A percentile compares a stretch with the other conserved stretches of the same genome.
phyloP scores from a whole-genome alignment of 371 early-diverging fungal genomes.

The Zychaea mexicana region DNA sequence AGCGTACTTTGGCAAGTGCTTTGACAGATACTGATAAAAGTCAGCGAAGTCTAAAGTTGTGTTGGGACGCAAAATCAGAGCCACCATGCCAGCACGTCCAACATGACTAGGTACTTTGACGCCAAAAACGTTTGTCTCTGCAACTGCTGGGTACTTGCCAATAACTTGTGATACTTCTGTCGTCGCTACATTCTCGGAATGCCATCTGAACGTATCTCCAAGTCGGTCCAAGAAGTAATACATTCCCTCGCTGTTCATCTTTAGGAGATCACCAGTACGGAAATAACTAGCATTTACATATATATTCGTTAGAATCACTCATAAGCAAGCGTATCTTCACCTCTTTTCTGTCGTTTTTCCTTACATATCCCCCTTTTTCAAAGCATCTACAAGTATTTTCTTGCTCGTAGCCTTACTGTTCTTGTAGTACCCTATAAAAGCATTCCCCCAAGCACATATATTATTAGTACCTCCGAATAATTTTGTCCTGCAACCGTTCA shows the following conservation, averaged over 20 bases:
- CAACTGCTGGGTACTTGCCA: conserved; percentile 54
- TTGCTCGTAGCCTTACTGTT: conserved; percentile 48
- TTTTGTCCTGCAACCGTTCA: too few species aligned
- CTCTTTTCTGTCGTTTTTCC: background rate
- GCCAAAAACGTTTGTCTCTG: conserved; percentile 69
- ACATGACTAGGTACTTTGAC: conserved; percentile 51
- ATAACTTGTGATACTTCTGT: conserved; percentile 65
- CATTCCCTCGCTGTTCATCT: conserved; percentile 55
- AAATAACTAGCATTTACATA: conserved; percentile 50
- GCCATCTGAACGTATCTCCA: conserved; percentile 80
- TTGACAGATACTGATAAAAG: conserved; percentile 30
- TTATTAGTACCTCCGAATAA: conserved; percentile 26
- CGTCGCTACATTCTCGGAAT: conserved; percentile 71
- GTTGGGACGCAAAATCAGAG: conserved; percentile 37
- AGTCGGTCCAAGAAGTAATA: conserved; percentile 75
- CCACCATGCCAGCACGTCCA: conserved; percentile 79
- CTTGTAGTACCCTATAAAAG: conserved; percentile 49
- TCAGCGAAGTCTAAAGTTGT: conserved; percentile 42
- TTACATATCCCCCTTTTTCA: conserved; percentile 33
- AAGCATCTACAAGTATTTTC: conserved; percentile 42
- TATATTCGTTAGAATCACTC: background rate
- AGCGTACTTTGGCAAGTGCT: conserved; percentile 60
- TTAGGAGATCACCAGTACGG: conserved; percentile 69
- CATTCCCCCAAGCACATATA: conserved; percentile 7
- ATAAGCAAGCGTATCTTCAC: background rate